phyloP scores from a whole-genome alignment of 2,329 filamentous ascomycete genomes.

The Ophiostoma ulmi region DNA sequence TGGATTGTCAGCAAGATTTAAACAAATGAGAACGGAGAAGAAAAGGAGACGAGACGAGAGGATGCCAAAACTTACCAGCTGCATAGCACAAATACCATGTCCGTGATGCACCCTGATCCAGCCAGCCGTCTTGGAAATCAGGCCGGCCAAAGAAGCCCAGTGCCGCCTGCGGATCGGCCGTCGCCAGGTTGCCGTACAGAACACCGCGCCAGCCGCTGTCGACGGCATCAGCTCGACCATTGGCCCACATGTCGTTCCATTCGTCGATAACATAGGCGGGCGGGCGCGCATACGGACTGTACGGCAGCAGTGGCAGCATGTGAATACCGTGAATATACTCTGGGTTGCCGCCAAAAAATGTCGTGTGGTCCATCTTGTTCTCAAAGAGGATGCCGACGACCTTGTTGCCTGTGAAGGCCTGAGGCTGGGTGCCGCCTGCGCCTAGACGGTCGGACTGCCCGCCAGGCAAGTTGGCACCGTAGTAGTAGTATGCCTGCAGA shows the following conservation, averaged over 20 bases:
- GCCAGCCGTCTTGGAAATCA: slow-evolving; percentile 61
- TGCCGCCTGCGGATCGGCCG: slow-evolving; percentile 63
- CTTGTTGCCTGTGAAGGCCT: slow-evolving; percentile 75
- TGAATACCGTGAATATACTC: slow-evolving; percentile 75
- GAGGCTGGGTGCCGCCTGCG: slow-evolving; percentile 13
- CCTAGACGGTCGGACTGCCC: slow-evolving; percentile 3
- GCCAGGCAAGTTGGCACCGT: slow-evolving; percentile 63
- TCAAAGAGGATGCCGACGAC: slow-evolving; percentile 72
- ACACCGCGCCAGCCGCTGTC: slow-evolving; percentile 80
- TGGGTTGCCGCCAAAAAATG: slow-evolving; percentile 72
- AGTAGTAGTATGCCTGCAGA: slow-evolving; percentile 76
- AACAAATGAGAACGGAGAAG: too few relatives aligned
- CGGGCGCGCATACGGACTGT: slow-evolving; percentile 61
- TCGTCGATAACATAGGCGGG: slow-evolving; percentile 71
- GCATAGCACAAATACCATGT: slow-evolving; percentile 82
- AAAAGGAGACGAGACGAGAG: not conserved
- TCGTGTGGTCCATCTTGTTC: slow-evolving; percentile 91
- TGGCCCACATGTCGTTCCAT: slow-evolving; percentile 72
- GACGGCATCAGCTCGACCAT: slow-evolving; percentile 59
- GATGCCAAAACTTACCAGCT: slow-evolving; percentile 54
- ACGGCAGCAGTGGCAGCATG: slow-evolving; percentile 71
- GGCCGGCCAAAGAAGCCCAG: slow-evolving; percentile 69
- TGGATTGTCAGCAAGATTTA: not conserved
- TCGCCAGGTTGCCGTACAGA: slow-evolving; percentile 74
- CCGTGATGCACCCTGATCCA: slow-evolving; percentile 76